phyloP scores from a whole-genome alignment of 306 rosid genomes.

The Castanospermum australe region DNA sequence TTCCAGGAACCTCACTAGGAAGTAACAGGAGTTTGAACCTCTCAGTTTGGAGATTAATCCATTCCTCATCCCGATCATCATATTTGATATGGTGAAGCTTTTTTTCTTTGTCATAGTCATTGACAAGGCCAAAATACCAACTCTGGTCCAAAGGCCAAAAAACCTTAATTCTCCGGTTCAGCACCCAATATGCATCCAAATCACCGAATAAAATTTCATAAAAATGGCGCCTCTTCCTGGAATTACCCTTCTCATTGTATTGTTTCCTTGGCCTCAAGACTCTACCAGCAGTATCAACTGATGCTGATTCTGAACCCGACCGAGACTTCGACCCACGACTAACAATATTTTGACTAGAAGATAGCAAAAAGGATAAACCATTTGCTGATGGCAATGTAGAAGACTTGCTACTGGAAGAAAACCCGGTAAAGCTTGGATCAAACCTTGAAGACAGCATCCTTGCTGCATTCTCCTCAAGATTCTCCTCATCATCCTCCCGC shows the following conservation, averaged over 20 bases:
- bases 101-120: slow-evolving; percentile 60
- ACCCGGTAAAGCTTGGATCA: slow-evolving; percentile 78
- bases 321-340: slow-evolving; percentile 39
- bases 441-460: slow-evolving; percentile 85
- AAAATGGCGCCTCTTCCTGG: slow-evolving; percentile 73
- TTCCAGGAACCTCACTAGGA: slow-evolving; percentile 77
- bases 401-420: slow-evolving; percentile 52
- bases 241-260: slow-evolving; percentile 45
- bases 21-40: slow-evolving; percentile 79
- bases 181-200: slow-evolving; percentile 63
- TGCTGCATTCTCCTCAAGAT: slow-evolving; percentile 88
- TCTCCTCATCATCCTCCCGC: slow-evolving; percentile 68
- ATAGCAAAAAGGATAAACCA: slow-evolving; percentile 41
- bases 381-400: slow-evolving; percentile 42
- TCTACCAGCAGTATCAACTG: slow-evolving; percentile 65
- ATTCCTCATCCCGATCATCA: slow-evolving; percentile 85
- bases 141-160: slow-evolving; percentile 84
- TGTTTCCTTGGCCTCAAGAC: slow-evolving; percentile 75
- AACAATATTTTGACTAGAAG: slow-evolving; percentile 50
- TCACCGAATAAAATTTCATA: slow-evolving; percentile 62
- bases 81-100: slow-evolving; percentile 77
- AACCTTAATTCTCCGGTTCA: slow-evolving; percentile 67
- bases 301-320: slow-evolving; percentile 58
- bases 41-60: slow-evolving; percentile 74
- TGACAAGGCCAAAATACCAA: slow-evolving; percentile 79